Conservation (phyloP, 768 basidiomycete species). For the Rubroboletus satanas region DNA sequence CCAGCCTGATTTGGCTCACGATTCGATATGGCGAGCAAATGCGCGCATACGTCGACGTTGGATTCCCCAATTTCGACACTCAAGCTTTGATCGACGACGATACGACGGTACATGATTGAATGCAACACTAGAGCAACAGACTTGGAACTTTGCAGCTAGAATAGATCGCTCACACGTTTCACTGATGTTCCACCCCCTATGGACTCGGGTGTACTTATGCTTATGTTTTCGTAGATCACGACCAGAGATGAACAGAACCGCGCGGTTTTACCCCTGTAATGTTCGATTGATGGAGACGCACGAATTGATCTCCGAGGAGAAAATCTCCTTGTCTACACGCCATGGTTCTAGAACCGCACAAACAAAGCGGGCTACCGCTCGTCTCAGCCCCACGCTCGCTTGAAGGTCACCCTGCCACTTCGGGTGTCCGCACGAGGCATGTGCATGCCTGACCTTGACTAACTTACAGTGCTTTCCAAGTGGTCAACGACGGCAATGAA, state of each 20-base stretch:
- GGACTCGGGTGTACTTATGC: background rate
- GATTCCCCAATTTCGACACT: slow-evolving; percentile 38
- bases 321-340: no score
- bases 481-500: background rate
- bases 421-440: background rate
- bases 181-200: no score
- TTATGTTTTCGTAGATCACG: background rate
- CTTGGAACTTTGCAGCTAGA: background rate
- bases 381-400: background rate
- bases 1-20: slow-evolving; percentile 48
- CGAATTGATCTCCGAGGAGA: background rate
- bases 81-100: background rate
- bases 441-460: background rate
- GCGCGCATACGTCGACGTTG: slow-evolving; percentile 54
- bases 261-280: background rate
- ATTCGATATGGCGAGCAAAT: slow-evolving; percentile 56
- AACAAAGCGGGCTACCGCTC: background rate
- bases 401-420: background rate
- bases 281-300: background rate
- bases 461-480: background rate
- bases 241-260: background rate
- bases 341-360: background rate
- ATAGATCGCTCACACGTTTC: background rate
- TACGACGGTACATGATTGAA: background rate
- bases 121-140: background rate